Conservation (phyloP, 495 filamentous ascomycete genomes). For the Chaetomium tenue region DNA sequence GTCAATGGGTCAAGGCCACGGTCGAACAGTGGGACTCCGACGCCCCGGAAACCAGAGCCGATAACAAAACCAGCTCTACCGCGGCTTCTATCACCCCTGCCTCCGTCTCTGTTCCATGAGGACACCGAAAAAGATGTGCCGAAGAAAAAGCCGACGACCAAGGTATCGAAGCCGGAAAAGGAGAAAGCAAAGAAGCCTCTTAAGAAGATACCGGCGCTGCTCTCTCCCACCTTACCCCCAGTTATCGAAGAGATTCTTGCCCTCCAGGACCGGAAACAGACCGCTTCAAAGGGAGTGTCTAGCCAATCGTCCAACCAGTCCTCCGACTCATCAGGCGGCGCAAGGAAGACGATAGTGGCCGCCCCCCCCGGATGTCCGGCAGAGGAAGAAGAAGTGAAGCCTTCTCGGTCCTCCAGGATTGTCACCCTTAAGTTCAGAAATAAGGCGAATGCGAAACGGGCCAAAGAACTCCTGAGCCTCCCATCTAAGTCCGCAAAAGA, state of each 20-base stretch:
- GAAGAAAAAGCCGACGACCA: constrained; percentile 38
- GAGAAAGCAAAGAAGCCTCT: constrained; percentile 32
- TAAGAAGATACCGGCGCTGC: constrained; percentile 40
- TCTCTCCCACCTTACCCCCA: constrained; percentile 50
- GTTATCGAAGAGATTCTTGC: constrained; percentile 46
- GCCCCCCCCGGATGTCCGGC: constrained; percentile 26
- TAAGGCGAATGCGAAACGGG: constrained; percentile 41
- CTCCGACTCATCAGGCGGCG: constrained; percentile 40
- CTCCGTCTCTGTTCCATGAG: constrained; percentile 38
- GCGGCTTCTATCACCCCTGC: constrained; percentile 44
- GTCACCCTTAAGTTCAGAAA: constrained; percentile 43
- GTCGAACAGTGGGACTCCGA: constrained; percentile 33
- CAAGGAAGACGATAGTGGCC: constrained; percentile 39
- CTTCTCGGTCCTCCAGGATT: constrained; percentile 28
- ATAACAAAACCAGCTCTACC: constrained; percentile 36
- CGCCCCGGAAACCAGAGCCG: constrained; percentile 40
- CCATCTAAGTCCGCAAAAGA: constrained; percentile 44
- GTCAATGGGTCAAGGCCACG: constrained; percentile 44
- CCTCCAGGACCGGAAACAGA: constrained; percentile 31
- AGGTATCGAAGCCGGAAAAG: constrained; percentile 33
- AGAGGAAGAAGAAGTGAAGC: constrained; percentile 33
- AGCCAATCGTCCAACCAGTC: constrained; percentile 32
- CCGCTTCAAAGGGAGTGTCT: constrained; percentile 35
- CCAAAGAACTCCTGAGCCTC: constrained; percentile 45
- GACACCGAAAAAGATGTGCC: constrained; percentile 30